phyloP scores from a whole-genome alignment of 495 filamentous ascomycete genomes.

The Lasiosphaeria miniovina region DNA sequence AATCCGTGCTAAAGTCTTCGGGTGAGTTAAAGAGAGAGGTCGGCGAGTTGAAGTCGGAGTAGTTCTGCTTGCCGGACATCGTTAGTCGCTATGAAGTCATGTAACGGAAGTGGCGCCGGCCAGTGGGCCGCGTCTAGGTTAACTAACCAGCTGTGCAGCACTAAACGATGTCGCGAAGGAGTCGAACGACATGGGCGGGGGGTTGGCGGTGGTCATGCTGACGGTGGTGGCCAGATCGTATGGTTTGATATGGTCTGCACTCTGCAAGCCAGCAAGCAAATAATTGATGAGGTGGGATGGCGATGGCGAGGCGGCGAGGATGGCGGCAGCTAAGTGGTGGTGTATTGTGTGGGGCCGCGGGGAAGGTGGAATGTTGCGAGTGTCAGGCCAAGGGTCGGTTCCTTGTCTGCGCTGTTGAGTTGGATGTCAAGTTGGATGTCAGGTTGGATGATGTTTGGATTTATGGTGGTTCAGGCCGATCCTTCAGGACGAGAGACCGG shows the following conservation, averaged over 20 bases:
- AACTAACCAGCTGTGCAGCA: conserved; percentile 25
- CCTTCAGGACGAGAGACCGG: neutral
- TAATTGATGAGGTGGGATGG: no score
- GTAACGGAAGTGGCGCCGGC: conserved; percentile 5
- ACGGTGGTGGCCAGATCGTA: no score
- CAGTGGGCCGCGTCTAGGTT: neutral
- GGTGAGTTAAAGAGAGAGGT: conserved; percentile 18
- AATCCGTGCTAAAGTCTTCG: conserved; percentile 30
- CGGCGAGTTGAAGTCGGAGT: conserved; percentile 25
- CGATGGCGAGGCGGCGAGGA: no score
- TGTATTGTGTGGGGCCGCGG: neutral
- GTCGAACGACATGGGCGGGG: conserved; percentile 19
- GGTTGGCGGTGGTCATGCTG: neutral
- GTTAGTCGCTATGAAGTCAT: conserved; percentile 9
- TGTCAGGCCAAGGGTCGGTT: neutral
- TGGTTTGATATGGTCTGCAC: no score
- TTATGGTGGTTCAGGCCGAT: neutral
- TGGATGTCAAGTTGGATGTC: neutral
- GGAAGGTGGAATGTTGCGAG: neutral
- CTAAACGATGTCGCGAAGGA: conserved; percentile 24
- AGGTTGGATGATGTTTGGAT: neutral
- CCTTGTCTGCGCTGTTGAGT: neutral
- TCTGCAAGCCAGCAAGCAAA: no score
- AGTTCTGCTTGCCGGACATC: conserved; percentile 16
- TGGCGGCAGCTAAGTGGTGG: no score